These are phyloP conservation scores for Kandelia obovata DNA, from an alignment of 345 rosid genomes.

Conservation along the genomic window DNA sequence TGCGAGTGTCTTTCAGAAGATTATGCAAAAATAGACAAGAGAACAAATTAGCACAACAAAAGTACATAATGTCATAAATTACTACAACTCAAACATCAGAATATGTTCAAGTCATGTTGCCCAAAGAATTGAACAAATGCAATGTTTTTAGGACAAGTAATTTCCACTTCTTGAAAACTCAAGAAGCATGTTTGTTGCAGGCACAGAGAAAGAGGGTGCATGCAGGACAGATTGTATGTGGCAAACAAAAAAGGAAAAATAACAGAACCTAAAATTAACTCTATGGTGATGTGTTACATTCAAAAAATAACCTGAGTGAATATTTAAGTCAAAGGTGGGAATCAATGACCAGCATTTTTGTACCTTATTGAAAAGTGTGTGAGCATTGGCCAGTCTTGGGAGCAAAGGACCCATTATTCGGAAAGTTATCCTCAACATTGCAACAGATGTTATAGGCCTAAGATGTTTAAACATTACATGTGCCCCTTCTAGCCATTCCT, in stretches of 20 bases:
- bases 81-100: background rate
- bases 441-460: constrained; percentile 84
- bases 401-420: constrained; percentile 96
- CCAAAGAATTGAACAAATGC: background rate
- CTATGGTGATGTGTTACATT: background rate
- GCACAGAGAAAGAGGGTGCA: background rate
- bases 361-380: constrained; percentile 91
- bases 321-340: background rate
- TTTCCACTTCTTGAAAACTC: background rate
- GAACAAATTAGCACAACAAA: too few relatives aligned
- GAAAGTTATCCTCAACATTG: constrained; percentile 89
- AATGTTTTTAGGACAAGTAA: background rate
- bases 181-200: background rate
- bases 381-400: constrained; percentile 90
- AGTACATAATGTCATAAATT: too few relatives aligned
- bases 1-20: constrained; percentile 42
- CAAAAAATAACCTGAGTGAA: background rate
- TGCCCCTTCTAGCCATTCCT: constrained; percentile 96
- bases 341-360: background rate
- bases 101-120: background rate
- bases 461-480: constrained; percentile 75
- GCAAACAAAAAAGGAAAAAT: background rate
- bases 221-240: background rate
- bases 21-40: too few relatives aligned
- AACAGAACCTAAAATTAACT: background rate